These are phyloP conservation scores for Barnettozyma botsteinii DNA, from an alignment of 805 yeast genomes.

Conservation along the genomic window DNA sequence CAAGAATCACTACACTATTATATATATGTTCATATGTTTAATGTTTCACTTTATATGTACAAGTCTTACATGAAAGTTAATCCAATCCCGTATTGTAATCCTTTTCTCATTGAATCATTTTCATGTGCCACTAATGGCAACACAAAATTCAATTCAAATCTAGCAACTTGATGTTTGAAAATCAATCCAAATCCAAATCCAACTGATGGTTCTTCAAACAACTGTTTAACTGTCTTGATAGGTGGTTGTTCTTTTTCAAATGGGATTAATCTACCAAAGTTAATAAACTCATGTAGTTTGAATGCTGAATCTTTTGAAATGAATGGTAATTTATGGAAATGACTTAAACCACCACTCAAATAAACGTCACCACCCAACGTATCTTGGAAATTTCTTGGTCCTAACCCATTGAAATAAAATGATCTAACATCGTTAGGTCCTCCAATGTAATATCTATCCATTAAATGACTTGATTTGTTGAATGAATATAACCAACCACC, in stretches of 20 bases:
- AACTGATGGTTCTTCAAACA: constrained; percentile 39
- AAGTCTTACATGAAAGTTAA: constrained; percentile 51
- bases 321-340: constrained; percentile 58
- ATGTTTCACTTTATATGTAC: too few relatives aligned
- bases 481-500: constrained; percentile 52
- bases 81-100: constrained; percentile 64
- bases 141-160: constrained; percentile 61
- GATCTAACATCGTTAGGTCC: constrained; percentile 73
- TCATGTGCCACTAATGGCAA: constrained; percentile 51
- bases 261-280: constrained; percentile 55
- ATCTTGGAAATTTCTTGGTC: constrained; percentile 50
- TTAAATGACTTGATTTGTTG: constrained; percentile 39
- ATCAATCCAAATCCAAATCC: constrained; percentile 56
- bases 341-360: constrained; percentile 48
- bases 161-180: constrained; percentile 57
- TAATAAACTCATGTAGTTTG: constrained; percentile 56
- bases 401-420: constrained; percentile 60
- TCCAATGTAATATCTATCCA: constrained; percentile 81
- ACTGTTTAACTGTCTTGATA: constrained; percentile 20
- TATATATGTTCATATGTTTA: too few relatives aligned
- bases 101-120: constrained; percentile 50
- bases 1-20: too few relatives aligned
- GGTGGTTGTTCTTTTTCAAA: constrained; percentile 29
- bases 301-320: constrained; percentile 43
- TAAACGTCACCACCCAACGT: constrained; percentile 65